Percentiles rank a stretch among this genome's conserved stretches.
phyloP scores from a whole-genome alignment of 1,284 basidiomycete species.

The Heterobasidion irregulare region DNA sequence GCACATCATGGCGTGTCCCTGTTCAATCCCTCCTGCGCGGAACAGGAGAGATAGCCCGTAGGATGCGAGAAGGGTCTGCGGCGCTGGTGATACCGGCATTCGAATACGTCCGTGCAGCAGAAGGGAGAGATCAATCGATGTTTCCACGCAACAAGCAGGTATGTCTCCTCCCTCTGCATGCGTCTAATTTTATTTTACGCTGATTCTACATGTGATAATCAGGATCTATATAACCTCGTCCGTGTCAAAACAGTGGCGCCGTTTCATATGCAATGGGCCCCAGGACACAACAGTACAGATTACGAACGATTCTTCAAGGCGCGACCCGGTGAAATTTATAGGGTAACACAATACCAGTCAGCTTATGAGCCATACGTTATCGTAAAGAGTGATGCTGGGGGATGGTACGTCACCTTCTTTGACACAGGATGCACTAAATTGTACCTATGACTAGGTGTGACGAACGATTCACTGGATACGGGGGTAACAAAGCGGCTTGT shows the following conservation, averaged over 20 bases:
- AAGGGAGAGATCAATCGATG: constrained; percentile 43
- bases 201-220: not conserved
- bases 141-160: constrained; percentile 68
- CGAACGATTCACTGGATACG: constrained; percentile 84
- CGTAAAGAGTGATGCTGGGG: constrained; percentile 70
- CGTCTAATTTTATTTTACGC: constrained; percentile 4
- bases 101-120: constrained; percentile 56
- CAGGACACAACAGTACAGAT: constrained; percentile 75
- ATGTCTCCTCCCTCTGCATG: not conserved
- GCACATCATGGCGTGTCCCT: constrained; percentile 65
- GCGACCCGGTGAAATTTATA: constrained; percentile 60
- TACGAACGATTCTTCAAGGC: constrained; percentile 63
- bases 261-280: constrained; percentile 72
- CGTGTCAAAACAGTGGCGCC: constrained; percentile 47
- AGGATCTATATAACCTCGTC: constrained; percentile 40
- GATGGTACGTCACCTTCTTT: constrained; percentile 11
- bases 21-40: constrained; percentile 24
- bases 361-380: constrained; percentile 83
- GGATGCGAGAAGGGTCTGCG: constrained; percentile 38
- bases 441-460: constrained; percentile 50
- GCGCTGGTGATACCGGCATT: constrained; percentile 77
- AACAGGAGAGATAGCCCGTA: constrained; percentile 24
- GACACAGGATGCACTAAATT: not conserved
- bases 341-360: constrained; percentile 65
- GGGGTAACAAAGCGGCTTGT: constrained; percentile 64